Conservation (phyloP, 2,329 filamentous ascomycete species). For the Fusarium citri region DNA sequence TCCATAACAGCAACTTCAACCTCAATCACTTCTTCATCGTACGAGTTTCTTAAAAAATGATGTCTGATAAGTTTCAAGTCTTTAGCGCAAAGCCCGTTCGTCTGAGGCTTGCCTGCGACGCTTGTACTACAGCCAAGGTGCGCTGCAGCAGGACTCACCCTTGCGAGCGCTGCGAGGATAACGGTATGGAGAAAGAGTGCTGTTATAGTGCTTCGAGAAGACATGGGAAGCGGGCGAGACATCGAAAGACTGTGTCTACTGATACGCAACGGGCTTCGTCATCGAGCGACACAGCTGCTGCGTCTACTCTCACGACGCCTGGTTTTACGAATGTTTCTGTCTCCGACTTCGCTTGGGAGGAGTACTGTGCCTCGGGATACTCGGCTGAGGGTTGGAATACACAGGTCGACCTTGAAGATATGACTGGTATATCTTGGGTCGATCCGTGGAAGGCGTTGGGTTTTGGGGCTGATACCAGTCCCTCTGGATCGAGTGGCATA, state of each 20-base stretch:
- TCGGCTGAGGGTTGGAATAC: conserved; percentile 13
- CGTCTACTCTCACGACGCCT: background rate
- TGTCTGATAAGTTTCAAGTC: conserved; percentile 13
- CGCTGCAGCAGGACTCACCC: conserved; percentile 35
- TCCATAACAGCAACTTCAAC: background rate
- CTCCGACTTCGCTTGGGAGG: conserved; percentile 11
- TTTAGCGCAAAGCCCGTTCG: conserved; percentile 24
- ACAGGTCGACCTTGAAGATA: conserved; percentile 19
- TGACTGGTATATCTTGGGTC: conserved; percentile 12
- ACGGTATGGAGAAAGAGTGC: conserved; percentile 20
- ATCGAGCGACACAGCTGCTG: conserved; percentile 8
- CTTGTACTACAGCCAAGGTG: conserved; percentile 37
- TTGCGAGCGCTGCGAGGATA: conserved; percentile 33
- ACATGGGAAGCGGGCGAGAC: conserved; percentile 26
- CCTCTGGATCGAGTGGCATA: conserved; percentile 5
- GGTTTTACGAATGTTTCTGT: background rate
- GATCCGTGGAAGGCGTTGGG: conserved; percentile 15
- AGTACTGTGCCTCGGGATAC: background rate
- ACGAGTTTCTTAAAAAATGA: background rate
- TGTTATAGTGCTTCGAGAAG: conserved; percentile 23
- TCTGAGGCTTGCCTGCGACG: conserved; percentile 31
- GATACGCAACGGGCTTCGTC: background rate
- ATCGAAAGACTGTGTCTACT: conserved; percentile 11
- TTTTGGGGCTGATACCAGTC: conserved; percentile 4
- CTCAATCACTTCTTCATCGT: background rate